Percentiles rank a stretch among this genome's conserved stretches.
phyloP scores from a whole-genome alignment of 164 flowering plant genomes.

The Vitis riparia region DNA sequence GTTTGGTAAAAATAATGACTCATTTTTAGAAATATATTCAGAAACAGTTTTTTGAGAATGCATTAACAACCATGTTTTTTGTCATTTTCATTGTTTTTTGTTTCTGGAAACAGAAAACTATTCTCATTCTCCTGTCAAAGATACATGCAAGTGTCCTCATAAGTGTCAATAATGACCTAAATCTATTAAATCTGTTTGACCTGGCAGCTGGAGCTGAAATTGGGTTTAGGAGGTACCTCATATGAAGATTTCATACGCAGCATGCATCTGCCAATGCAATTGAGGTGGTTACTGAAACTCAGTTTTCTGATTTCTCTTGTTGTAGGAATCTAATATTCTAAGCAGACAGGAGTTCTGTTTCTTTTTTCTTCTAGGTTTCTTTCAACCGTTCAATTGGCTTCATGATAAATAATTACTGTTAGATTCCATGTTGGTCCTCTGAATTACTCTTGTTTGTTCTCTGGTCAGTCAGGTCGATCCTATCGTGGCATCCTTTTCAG shows the following conservation, averaged over 20 bases:
- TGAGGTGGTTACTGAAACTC: slow-evolving; percentile 47
- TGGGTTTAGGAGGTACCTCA: slow-evolving; percentile 90
- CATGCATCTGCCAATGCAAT: slow-evolving; percentile 86
- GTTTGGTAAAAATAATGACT: too few species aligned
- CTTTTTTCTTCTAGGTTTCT: not conserved
- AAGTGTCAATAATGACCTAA: not conserved
- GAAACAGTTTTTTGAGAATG: too few species aligned
- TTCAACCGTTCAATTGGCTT: not conserved
- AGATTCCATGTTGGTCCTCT: slow-evolving; percentile 1
- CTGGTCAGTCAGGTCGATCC: slow-evolving; percentile 89
- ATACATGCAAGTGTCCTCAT: not conserved
- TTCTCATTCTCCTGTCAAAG: too few species aligned
- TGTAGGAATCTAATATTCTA: not conserved
- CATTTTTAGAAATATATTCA: too few species aligned
- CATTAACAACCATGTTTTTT: too few species aligned
- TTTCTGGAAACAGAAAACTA: too few species aligned
- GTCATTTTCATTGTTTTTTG: not conserved
- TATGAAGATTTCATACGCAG: slow-evolving; percentile 80
- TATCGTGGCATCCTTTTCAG: slow-evolving; percentile 92
- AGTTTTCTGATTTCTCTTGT: not conserved
- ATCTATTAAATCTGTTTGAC: slow-evolving; percentile 8
- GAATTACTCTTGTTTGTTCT: slow-evolving; percentile 10
- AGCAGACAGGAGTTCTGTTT: not conserved
- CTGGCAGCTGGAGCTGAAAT: slow-evolving; percentile 83
- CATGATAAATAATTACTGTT: not conserved